These are phyloP conservation scores for Crithidia mellificae DNA, from an alignment of 208 protist genomes.

Conservation along the genomic window DNA sequence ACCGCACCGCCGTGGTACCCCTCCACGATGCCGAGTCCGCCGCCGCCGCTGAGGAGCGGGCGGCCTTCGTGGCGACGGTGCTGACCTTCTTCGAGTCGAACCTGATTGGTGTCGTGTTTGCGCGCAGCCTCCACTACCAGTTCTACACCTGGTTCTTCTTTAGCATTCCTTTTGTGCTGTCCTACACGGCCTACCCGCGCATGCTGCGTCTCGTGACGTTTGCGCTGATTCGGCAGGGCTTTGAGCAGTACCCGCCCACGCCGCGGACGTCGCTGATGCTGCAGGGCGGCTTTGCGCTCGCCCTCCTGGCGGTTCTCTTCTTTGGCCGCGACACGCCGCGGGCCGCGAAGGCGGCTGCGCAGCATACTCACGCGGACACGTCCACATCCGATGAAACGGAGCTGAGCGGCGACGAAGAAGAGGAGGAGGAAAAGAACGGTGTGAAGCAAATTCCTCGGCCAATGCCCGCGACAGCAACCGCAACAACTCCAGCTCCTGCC, in stretches of 20 bases:
- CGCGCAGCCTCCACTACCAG: slow-evolving; percentile 93
- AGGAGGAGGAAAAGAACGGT: neutral
- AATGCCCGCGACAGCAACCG: neutral
- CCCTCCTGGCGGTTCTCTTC: slow-evolving; percentile 48
- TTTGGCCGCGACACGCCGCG: slow-evolving; percentile 28
- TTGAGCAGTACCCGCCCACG: slow-evolving; percentile 69
- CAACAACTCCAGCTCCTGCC: neutral
- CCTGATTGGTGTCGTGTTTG: slow-evolving; percentile 88
- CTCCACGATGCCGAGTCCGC: slow-evolving; percentile 4
- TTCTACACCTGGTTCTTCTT: slow-evolving; percentile 94
- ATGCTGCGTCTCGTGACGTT: slow-evolving; percentile 37
- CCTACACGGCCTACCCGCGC: slow-evolving; percentile 43
- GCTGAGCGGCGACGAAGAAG: too few species aligned
- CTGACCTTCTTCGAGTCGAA: slow-evolving; percentile 89
- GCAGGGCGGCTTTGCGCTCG: slow-evolving; percentile 41
- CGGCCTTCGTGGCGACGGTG: slow-evolving; percentile 37
- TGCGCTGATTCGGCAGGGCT: slow-evolving; percentile 54
- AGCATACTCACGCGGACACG: too few species aligned
- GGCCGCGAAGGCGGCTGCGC: too few species aligned
- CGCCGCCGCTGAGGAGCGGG: slow-evolving; percentile 25
- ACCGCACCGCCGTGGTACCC: neutral
- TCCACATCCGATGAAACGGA: too few species aligned
- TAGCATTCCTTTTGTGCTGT: slow-evolving; percentile 70
- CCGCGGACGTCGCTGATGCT: slow-evolving; percentile 47
- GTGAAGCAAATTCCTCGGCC: neutral